phyloP scores from a whole-genome alignment of 306 rosid genomes.

The Ormosia emarginata region DNA sequence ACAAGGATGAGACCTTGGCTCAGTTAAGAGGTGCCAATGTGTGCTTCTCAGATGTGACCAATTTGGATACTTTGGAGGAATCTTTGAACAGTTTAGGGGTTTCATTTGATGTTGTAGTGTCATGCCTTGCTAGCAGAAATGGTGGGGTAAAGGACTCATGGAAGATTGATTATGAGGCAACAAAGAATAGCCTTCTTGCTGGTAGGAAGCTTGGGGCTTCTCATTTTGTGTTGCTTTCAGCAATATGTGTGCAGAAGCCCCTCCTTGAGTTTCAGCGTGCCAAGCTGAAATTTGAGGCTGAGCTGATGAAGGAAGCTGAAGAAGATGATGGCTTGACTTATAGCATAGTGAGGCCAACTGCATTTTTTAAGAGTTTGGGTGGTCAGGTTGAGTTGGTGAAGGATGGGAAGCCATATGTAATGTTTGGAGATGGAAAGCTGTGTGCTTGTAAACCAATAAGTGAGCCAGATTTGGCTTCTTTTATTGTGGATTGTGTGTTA shows the following conservation, averaged over 20 bases:
- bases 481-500: constrained; percentile 78
- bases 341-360: constrained; percentile 93
- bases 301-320: constrained; percentile 57
- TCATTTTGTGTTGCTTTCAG: constrained; percentile 91
- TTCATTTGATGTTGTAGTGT: constrained; percentile 79
- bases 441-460: constrained; percentile 97
- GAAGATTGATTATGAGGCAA: constrained; percentile 96
- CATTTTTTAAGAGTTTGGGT: constrained; percentile 94
- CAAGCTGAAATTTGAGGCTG: constrained; percentile 85
- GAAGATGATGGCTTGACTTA: constrained; percentile 61
- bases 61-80: constrained; percentile 57
- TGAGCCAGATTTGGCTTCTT: constrained; percentile 84
- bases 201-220: constrained; percentile 82
- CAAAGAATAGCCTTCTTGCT: constrained; percentile 78
- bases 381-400: constrained; percentile 98
- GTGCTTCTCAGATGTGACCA: constrained; percentile 80
- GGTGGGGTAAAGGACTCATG: constrained; percentile 97
- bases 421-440: constrained; percentile 97
- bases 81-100: constrained; percentile 46
- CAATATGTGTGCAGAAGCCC: constrained; percentile 95
- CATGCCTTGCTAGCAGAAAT: constrained; percentile 89
- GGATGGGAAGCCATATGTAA: constrained; percentile 97
- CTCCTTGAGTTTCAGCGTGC: constrained; percentile 95
- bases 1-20: constrained; percentile 53
- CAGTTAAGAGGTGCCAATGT: constrained; percentile 74